A percentile compares a stretch with the other conserved stretches of the same genome.
These are phyloP conservation scores for Leptographium flavum DNA, from an alignment of 2,329 filamentous ascomycete species.

Conservation along the genomic window DNA sequence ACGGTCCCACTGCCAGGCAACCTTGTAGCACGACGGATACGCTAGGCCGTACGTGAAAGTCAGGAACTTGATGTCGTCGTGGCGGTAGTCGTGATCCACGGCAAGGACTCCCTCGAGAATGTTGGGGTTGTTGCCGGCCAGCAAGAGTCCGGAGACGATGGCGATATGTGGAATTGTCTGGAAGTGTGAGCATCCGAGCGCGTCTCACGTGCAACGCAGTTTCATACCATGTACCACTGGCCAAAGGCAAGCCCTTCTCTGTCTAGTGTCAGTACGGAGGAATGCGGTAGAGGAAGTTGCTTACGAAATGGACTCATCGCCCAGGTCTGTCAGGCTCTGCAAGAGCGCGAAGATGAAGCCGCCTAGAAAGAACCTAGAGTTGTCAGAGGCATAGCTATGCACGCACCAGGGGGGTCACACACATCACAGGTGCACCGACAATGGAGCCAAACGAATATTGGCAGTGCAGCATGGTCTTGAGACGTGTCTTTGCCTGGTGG, in stretches of 20 bases:
- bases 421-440: conserved; percentile 14
- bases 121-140: conserved; percentile 17
- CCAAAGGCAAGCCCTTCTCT: conserved; percentile 10
- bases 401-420: not conserved
- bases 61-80: conserved; percentile 7
- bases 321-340: conserved; percentile 10
- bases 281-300: not conserved
- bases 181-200: not conserved
- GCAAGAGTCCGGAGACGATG: conserved; percentile 14
- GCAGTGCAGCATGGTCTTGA: conserved; percentile 14
- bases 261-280: not conserved
- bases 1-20: conserved; percentile 15
- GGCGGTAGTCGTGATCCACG: conserved; percentile 6
- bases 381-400: no score
- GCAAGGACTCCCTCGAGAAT: conserved; percentile 15
- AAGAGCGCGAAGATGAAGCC: conserved; percentile 14
- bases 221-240: conserved; percentile 13
- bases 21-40: conserved; percentile 15
- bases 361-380: conserved; percentile 14
- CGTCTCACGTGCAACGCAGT: not conserved
- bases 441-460: conserved; percentile 15
- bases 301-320: conserved; percentile 10
- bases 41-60: conserved; percentile 12
- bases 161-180: conserved; percentile 16
- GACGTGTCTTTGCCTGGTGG: conserved; percentile 10